Evolutionary conservation across 2,329 filamentous ascomycete genomes (phyloP).

Genomic region (Torrubiella hemipterigena): DNA sequence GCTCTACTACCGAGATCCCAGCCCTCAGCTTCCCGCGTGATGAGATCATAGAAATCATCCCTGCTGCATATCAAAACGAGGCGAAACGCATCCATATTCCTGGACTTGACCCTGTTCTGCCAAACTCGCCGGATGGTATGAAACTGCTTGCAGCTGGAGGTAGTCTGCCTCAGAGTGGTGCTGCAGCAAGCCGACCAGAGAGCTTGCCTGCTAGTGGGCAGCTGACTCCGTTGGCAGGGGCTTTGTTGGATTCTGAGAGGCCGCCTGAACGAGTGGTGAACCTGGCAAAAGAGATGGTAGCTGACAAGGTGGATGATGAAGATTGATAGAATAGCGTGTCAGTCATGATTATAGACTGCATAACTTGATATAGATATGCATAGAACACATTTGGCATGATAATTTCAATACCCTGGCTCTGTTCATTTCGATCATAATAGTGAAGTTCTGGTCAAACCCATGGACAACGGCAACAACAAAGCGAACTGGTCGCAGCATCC

Average conservation of each 20-base stretch:
- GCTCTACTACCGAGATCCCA: constrained; percentile 88
- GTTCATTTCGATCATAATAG: too few species aligned
- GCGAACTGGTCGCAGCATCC: too few species aligned
- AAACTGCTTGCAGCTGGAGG: constrained; percentile 56
- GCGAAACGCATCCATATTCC: constrained; percentile 84
- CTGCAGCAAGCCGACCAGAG: constrained; percentile 8
- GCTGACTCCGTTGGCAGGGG: constrained; percentile 35
- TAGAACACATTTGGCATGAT: too few species aligned
- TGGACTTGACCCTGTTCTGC: constrained; percentile 50
- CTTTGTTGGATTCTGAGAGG: constrained; percentile 32
- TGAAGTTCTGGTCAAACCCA: too few species aligned
- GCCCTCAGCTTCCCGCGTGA: constrained; percentile 87
- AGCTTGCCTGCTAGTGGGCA: constrained; percentile 20
- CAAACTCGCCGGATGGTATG: constrained; percentile 69
- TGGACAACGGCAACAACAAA: too few species aligned
- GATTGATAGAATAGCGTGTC: constrained; percentile 25
- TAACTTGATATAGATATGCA: too few species aligned
- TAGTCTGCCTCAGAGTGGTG: constrained; percentile 9
- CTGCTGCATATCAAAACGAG: constrained; percentile 93
- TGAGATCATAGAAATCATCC: constrained; percentile 98
- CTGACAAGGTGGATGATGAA: constrained; percentile 40
- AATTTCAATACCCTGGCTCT: too few species aligned
- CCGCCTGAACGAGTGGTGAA: constrained; percentile 38
- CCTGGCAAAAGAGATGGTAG: constrained; percentile 35
- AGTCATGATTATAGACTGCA: not conserved